Evolutionary conservation across 2,329 filamentous ascomycete genomes (phyloP), one percentile per base, ranked within the genome.

Genomic region (Pseudogymnoascus sp.): DNA sequence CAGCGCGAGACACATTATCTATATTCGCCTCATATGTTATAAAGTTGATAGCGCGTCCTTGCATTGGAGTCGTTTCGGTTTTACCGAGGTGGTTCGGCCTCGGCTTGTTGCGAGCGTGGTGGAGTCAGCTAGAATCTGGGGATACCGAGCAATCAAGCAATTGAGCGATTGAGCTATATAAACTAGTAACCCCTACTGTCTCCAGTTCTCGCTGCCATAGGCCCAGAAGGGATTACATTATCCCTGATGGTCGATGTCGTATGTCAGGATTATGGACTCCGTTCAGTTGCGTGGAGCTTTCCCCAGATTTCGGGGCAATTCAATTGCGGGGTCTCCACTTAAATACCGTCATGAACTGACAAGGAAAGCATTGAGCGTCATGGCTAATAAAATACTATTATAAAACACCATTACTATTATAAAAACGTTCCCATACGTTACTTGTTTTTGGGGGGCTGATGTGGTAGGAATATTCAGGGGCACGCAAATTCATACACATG

Each of bases 241-340:
- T 33, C 48, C 48, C 48, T 55, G 48, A 35, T 33, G 21, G 17
- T 55, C 29, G 48, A 12, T 55, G 29, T 12, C 15, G 29, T 55
- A 29, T 55, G 48, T 55, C 29, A 21, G 48, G 48, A 17, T 55
- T 55, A 33, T 35, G 15, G 48, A 55, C 48, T 33, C 48, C 5
- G 5, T 21, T 48, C 9, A 21, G 33, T 3, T 55, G 48, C 48
- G 48, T 55, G n/a, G 29, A 55, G 48, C 48, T 55, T 55, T 55
- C 48, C 48, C 48, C 48, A 35, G 48, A 35, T 55, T 55, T 55
- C 48, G 48, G 48, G 9, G 29, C 48, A 55, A 33, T 55, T 33
- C 48, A 55, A 33, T 55, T 33, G 48, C 48, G 48, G 48, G n/a
- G 48, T 55, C 48, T n/a, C 48, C 48, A 33, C 48, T 51, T 31